Conservation (phyloP, 176 grass and related monocot species). For the Leersia perrieri region DNA sequence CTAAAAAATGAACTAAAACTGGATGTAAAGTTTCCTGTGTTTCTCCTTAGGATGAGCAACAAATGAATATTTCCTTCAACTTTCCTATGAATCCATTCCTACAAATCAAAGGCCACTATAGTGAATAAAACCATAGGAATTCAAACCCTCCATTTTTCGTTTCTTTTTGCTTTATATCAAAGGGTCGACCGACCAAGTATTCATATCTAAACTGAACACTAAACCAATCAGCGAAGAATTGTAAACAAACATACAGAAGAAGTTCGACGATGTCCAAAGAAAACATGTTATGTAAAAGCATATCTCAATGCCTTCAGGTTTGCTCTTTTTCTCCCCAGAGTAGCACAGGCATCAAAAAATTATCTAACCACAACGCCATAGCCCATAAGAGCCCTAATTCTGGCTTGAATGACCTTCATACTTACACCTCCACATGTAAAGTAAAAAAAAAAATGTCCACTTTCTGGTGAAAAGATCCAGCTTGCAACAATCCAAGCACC, state of each 20-base stretch:
- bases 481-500: neutral
- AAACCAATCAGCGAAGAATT: neutral
- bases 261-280: neutral
- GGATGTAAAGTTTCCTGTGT: too few relatives aligned
- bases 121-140: too few relatives aligned
- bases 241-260: neutral
- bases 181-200: too few relatives aligned
- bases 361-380: neutral
- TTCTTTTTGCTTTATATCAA: too few relatives aligned
- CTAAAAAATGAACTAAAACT: too few relatives aligned
- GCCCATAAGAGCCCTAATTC: neutral
- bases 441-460: neutral
- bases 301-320: neutral
- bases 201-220: neutral
- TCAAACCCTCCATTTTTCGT: too few relatives aligned
- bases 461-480: neutral
- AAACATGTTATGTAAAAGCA: neutral
- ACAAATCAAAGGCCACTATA: too few relatives aligned
- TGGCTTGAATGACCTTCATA: neutral
- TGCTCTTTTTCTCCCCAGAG: neutral
- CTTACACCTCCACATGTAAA: neutral
- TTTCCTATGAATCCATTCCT: too few relatives aligned
- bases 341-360: neutral
- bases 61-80: too few relatives aligned
- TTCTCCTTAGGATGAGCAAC: too few relatives aligned